Base-by-base conservation (phyloP, 108 stramenopile genomes). In the Conticribra weissflogii region DNA sequence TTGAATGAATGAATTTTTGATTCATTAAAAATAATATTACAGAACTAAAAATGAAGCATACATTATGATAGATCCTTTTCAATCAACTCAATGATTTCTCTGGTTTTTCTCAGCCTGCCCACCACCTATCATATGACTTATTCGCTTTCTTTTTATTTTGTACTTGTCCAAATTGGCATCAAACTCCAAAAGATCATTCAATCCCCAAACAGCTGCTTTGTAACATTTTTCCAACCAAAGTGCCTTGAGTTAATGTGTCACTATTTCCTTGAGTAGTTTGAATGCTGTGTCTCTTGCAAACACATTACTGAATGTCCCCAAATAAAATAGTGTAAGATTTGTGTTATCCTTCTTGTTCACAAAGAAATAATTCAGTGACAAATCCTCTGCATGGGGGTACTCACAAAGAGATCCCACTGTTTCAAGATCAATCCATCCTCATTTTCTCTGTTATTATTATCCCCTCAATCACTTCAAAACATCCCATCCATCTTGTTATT, bases 171-270 rank as follows among this genome's bases (percentile, higher is more conserved):
- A 2, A 31, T 30, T 19, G 14, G 54, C 63, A 17, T 63, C 34
- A 19, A 63, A 69, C 9, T 75, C 63, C 19, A 48, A 17, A 0
- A 82, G 62, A 31, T 59, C 47, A 18, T 23, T 50, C 0, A 65
- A 44, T 1, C 47, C 80, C 53, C 21, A n/a, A 0, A 47, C 18
- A 25, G 69, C 81, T 3, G 59, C 51, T 15, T 46, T 46, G 24
- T 61, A 78, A 14, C 81, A 49, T 18, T 78, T 77, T 53, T 78
- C 81, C 36, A 82, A 21, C 52, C 81, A 34, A 15, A 82, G 46
- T 3, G 81, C 46, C 0, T 72, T 46, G 28, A 78, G 55, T 47
- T 82, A 82, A 31, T 50, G 48, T 0, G 65, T 65, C 29, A 74
- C 18, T 4, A 82, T n/a, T 14, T 50, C 66, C 16, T 63, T 28